These are phyloP conservation scores for Fagus crenata DNA, from an alignment of 306 rosid genomes.

Conservation along the genomic window DNA sequence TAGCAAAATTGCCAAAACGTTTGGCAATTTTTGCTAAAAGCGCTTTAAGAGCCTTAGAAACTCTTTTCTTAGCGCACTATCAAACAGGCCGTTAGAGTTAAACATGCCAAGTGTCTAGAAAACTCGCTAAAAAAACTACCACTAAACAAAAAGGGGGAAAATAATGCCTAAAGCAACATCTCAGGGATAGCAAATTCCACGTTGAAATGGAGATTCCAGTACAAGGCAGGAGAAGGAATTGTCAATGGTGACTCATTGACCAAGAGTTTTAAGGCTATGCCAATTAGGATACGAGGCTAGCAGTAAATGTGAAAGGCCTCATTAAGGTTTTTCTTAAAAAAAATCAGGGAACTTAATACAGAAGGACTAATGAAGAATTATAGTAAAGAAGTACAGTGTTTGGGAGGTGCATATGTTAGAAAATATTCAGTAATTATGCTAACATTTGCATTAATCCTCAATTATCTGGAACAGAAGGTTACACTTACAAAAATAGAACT, in stretches of 20 bases:
- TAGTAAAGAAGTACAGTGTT: background rate
- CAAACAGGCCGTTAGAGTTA: no score
- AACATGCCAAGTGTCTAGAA: background rate
- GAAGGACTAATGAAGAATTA: background rate
- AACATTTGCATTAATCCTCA: background rate
- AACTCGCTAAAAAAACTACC: background rate
- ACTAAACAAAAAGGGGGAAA: no score
- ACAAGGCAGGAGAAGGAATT: background rate
- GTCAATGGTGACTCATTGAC: background rate
- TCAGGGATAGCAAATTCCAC: background rate
- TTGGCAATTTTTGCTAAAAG: no score
- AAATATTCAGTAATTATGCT: background rate
- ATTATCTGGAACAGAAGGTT: background rate
- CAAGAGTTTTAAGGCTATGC: background rate
- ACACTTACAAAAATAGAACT: background rate
- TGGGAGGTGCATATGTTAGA: background rate
- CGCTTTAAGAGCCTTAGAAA: background rate
- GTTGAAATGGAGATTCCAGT: background rate
- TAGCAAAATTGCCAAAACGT: no score
- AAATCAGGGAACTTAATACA: background rate
- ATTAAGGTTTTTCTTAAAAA: background rate
- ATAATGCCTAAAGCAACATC: background rate
- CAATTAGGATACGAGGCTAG: background rate
- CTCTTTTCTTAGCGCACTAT: no score
- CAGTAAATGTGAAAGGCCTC: background rate